phyloP scores from a whole-genome alignment of 305 asterid species.

The Fraxinus sp. region DNA sequence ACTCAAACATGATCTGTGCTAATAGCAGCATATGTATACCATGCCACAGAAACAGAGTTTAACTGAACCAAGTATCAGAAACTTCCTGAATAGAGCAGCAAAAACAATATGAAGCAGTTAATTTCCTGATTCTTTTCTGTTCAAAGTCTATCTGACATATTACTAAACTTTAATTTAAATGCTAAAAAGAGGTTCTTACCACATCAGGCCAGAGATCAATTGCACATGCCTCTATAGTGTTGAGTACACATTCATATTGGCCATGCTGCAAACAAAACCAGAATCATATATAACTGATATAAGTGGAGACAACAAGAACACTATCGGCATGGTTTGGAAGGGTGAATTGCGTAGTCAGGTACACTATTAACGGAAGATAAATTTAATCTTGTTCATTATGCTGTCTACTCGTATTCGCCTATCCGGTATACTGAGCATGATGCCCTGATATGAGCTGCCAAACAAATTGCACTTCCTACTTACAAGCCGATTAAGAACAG shows the following conservation, averaged over 20 bases:
- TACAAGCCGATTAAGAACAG: constrained; percentile 8
- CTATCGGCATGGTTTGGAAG: not conserved
- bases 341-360: not conserved
- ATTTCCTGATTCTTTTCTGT: not conserved
- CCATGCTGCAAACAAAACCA: constrained; percentile 64
- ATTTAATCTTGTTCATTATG: not conserved
- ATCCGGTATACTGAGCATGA: not conserved
- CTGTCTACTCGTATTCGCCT: not conserved
- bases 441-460: not conserved
- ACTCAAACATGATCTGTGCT: constrained; percentile 9
- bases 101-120: not conserved
- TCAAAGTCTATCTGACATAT: not conserved
- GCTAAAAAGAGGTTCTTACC: constrained; percentile 47
- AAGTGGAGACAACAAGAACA: not conserved
- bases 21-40: not conserved
- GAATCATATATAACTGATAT: not conserved
- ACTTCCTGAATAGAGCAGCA: not conserved
- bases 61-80: not conserved
- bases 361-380: not conserved
- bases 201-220: constrained; percentile 81
- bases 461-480: constrained; percentile 4
- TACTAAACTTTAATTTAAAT: not conserved
- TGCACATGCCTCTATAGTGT: constrained; percentile 89
- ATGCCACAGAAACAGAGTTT: not conserved
- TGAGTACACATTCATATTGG: constrained; percentile 62